These are phyloP conservation scores for Plectosphaerella plurivora DNA, from an alignment of 2,329 filamentous ascomycete genomes.

Conservation along the genomic window DNA sequence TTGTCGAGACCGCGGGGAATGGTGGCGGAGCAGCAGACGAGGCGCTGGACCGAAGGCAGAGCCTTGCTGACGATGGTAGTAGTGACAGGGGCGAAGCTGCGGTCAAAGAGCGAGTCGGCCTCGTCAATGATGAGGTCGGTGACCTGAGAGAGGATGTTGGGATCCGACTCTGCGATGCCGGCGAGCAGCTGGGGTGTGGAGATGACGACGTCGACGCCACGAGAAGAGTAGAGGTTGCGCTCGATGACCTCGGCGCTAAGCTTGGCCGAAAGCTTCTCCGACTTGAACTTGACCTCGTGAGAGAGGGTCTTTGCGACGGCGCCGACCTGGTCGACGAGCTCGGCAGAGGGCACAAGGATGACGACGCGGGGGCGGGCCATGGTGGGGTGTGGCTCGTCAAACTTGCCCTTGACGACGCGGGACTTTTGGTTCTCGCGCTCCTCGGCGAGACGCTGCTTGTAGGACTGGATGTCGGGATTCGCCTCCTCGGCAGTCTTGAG, in stretches of 20 bases:
- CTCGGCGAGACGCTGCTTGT: constrained; percentile 49
- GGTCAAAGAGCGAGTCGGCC: constrained; percentile 92
- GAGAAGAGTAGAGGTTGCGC: constrained; percentile 73
- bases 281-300: constrained; percentile 82
- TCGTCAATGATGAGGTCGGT: constrained; percentile 88
- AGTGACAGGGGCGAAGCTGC: constrained; percentile 83
- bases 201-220: constrained; percentile 80
- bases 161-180: constrained; percentile 83
- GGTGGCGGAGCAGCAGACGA: constrained; percentile 92
- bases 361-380: constrained; percentile 78
- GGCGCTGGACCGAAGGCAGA: constrained; percentile 74
- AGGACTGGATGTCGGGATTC: constrained; percentile 55
- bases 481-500: constrained; percentile 70
- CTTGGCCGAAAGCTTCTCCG: constrained; percentile 75
- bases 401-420: constrained; percentile 45
- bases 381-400: constrained; percentile 67
- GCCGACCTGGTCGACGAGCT: constrained; percentile 86
- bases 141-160: constrained; percentile 88
- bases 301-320: constrained; percentile 75
- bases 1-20: constrained; percentile 87
- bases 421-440: constrained; percentile 53
- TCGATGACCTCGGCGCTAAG: constrained; percentile 76
- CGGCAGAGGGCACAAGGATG: constrained; percentile 85
- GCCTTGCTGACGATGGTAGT: constrained; percentile 77
- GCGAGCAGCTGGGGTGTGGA: constrained; percentile 85